phyloP scores from a whole-genome alignment of 2,329 filamentous ascomycete genomes.

The Pseudocercospora ulei region DNA sequence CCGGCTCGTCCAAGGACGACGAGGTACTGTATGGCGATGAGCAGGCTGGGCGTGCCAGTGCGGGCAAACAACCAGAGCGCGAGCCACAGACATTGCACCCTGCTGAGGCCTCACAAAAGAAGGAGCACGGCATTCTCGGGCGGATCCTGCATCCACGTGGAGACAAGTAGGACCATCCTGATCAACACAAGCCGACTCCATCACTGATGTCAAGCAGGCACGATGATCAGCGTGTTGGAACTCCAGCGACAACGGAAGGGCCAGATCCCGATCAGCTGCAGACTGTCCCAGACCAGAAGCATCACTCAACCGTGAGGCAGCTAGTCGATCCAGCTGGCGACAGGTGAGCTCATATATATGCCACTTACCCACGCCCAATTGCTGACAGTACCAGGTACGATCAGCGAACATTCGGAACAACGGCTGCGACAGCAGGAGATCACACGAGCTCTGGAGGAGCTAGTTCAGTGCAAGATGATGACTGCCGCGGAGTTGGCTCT shows the following conservation, averaged over 20 bases:
- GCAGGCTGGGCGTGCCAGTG: slow-evolving; percentile 8
- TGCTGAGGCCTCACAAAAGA: slow-evolving; percentile 12
- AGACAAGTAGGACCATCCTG: slow-evolving; percentile 11
- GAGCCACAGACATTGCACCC: slow-evolving; percentile 12
- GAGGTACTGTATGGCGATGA: slow-evolving; percentile 33
- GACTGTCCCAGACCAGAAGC: slow-evolving; percentile 11
- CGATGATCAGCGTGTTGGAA: slow-evolving; percentile 19
- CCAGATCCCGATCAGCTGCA: slow-evolving; percentile 10
- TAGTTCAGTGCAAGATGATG: background rate
- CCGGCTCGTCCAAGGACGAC: slow-evolving; percentile 32
- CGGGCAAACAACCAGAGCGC: slow-evolving; percentile 11
- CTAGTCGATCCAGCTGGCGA: slow-evolving; percentile 22
- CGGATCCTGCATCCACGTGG: slow-evolving; percentile 21
- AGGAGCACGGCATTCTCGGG: slow-evolving; percentile 19
- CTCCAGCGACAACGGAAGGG: slow-evolving; percentile 14
- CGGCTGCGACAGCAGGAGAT: slow-evolving; percentile 9
- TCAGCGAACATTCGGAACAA: slow-evolving; percentile 15
- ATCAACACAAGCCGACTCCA: background rate
- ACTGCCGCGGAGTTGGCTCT: background rate
- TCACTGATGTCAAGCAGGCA: slow-evolving; percentile 11
- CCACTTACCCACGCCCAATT: background rate
- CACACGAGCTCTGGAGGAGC: slow-evolving; percentile 6
- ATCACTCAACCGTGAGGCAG: slow-evolving; percentile 13
- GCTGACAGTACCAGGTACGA: slow-evolving; percentile 17
- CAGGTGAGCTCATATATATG: slow-evolving; percentile 10